These are phyloP conservation scores for Saturnispora besseyi DNA, from an alignment of 805 yeast species.

Conservation along the genomic window DNA sequence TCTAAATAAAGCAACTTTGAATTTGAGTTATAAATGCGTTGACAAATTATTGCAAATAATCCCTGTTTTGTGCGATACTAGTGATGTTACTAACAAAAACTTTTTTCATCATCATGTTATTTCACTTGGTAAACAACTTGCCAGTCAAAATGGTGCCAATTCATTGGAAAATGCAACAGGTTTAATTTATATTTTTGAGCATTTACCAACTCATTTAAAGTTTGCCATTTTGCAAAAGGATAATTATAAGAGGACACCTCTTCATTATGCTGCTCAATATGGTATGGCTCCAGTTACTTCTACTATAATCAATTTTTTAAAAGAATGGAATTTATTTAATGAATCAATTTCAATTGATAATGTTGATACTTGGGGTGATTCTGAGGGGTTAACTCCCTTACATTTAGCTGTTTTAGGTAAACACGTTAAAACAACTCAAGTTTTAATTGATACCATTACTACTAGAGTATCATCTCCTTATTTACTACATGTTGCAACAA, in stretches of 20 bases:
- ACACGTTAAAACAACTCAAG: constrained; percentile 68
- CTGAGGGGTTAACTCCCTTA: constrained; percentile 71
- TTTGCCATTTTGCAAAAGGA: constrained; percentile 58
- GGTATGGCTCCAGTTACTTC: constrained; percentile 62
- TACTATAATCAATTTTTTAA: constrained; percentile 46
- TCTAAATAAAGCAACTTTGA: constrained; percentile 54
- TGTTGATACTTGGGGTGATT: constrained; percentile 57
- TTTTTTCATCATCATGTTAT: constrained; percentile 80
- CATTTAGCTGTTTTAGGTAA: constrained; percentile 76
- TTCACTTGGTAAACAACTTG: constrained; percentile 58
- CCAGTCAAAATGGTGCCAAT: constrained; percentile 39
- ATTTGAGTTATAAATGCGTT: constrained; percentile 48
- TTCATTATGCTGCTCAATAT: constrained; percentile 84
- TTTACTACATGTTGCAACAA: constrained; percentile 56
- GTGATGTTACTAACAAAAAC: constrained; percentile 74
- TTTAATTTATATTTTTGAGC: constrained; percentile 47
- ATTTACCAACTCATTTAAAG: constrained; percentile 45
- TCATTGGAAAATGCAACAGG: constrained; percentile 52
- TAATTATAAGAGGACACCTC: constrained; percentile 70
- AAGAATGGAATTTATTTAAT: constrained; percentile 52
- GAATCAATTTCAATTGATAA: constrained; percentile 46
- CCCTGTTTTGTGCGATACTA: constrained; percentile 48
- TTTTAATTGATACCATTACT: constrained; percentile 41
- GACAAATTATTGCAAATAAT: constrained; percentile 43
- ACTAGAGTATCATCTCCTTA: constrained; percentile 41